Evolutionary conservation across 2,329 filamentous ascomycete species (phyloP), one percentile per base, ranked within the genome.

Genomic region (Mycogone perniciosa): DNA sequence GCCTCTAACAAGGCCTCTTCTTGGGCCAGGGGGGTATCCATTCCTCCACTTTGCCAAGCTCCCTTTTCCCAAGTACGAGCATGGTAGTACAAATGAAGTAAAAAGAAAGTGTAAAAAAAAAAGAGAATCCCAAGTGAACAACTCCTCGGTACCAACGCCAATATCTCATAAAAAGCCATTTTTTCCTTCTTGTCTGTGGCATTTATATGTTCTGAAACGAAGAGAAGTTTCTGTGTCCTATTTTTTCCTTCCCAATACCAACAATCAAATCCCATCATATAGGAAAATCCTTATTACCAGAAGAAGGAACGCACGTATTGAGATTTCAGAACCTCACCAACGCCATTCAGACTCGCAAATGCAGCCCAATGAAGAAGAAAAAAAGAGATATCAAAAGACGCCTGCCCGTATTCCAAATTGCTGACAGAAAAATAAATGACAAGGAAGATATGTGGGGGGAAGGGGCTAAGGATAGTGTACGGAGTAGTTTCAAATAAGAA

Each of bases 1-100:
- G 35, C 35, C 35, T 38, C 35, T 38, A 20, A 58, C 54, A 52
- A 30, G 40, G 53, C 43, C 3, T 38, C 35, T n/a, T 38, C 20
- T n/a, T 38, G 35, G n/a, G 35, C 35, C 35, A 38, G 20, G 26
- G 39, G 39, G 39, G 39, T 42, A 42, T 42, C 39, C 39, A 42
- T 42, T 52, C 50, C 35, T 47, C 39, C 50, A 30, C 50, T 42
- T 46, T 51, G 37, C 20, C 50, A 20, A 38, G 13, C 40, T 34
- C 26, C 40, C 31, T 41, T 13, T 38, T 13, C 8, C 20, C 13
- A 7, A 9, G 13, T 13, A 37, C 39, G 29, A 34, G 10, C 5
- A n/a, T 44, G 34, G 42, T 7, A n/a, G 34, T 9, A 13, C 42
- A 38, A 45, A 33, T 7, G 7, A 8, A 11, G 7, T 37, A 31